These are phyloP conservation scores for Hortaea werneckii DNA, from an alignment of 2,329 filamentous ascomycete species.

Conservation along the genomic window DNA sequence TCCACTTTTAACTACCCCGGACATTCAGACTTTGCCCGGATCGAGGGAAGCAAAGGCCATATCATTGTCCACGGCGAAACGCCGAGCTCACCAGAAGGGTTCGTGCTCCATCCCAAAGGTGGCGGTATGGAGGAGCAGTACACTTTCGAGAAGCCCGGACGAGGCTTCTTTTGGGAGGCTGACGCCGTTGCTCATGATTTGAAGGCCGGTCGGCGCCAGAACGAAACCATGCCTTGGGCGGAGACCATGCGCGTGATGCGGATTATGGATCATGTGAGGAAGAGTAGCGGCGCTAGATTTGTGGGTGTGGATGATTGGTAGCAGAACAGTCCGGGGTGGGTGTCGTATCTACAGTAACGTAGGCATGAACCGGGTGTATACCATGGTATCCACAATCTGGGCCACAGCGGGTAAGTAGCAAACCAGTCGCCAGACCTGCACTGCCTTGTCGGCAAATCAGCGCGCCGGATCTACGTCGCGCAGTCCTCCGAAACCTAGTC, in stretches of 20 bases:
- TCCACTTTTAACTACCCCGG: conserved; percentile 24
- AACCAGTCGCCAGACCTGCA: not conserved
- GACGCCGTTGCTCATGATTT: conserved; percentile 36
- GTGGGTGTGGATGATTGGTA: conserved; percentile 4
- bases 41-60: conserved; percentile 33
- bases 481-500: too few relatives aligned
- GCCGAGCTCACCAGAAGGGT: conserved; percentile 24
- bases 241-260: conserved; percentile 39
- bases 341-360: too few relatives aligned
- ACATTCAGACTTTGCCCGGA: conserved; percentile 26
- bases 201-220: conserved; percentile 29
- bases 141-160: conserved; percentile 28
- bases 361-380: too few relatives aligned
- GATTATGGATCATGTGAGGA: conserved; percentile 39
- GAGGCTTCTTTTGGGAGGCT: conserved; percentile 38
- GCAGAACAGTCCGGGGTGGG: too few relatives aligned
- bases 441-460: too few relatives aligned
- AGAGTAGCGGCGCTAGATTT: conserved; percentile 23
- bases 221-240: conserved; percentile 34
- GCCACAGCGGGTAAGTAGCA: too few relatives aligned
- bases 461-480: too few relatives aligned
- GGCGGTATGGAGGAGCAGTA: conserved; percentile 24
- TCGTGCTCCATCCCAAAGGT: conserved; percentile 26
- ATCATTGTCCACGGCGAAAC: conserved; percentile 29
- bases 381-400: too few relatives aligned